Percentiles rank a stretch among this genome's conserved stretches.
phyloP scores from a whole-genome alignment of 768 basidiomycete genomes.

The Suillus weaverae region DNA sequence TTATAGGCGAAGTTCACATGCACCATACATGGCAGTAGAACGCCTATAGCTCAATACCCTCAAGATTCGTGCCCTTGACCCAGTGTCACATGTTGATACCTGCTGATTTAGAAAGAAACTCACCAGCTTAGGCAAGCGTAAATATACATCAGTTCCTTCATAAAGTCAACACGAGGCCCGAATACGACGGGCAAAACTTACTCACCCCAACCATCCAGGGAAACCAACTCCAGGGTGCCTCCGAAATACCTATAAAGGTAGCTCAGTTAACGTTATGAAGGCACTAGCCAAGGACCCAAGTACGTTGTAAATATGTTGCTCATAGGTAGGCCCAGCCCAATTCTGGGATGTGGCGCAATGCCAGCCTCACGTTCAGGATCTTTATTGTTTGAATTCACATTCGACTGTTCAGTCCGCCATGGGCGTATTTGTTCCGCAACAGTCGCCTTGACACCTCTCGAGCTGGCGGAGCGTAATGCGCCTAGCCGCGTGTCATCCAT shows the following conservation, averaged over 20 bases:
- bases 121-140: constrained; percentile 80
- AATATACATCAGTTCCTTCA: constrained; percentile 78
- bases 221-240: constrained; percentile 75
- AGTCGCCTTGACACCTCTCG: constrained; percentile 70
- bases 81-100: constrained; percentile 3
- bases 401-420: constrained; percentile 34
- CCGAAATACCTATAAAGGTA: constrained; percentile 66
- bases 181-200: constrained; percentile 8
- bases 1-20: neutral
- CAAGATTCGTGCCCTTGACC: constrained; percentile 76
- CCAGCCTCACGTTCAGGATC: constrained; percentile 46
- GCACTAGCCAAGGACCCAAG: constrained; percentile 22
- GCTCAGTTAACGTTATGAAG: neutral
- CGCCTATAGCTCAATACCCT: constrained; percentile 74
- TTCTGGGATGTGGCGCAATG: constrained; percentile 56
- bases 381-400: constrained; percentile 22
- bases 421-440: constrained; percentile 73
- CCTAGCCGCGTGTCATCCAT: constrained; percentile 66
- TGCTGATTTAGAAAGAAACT: constrained; percentile 22
- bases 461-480: constrained; percentile 63
- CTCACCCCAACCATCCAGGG: constrained; percentile 83
- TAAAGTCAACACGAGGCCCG: constrained; percentile 7
- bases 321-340: constrained; percentile 87
- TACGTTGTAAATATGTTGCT: constrained; percentile 86
- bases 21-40: neutral